phyloP scores from a whole-genome alignment of 352 stramenopile genomes.

The Pythium insidiosum region DNA sequence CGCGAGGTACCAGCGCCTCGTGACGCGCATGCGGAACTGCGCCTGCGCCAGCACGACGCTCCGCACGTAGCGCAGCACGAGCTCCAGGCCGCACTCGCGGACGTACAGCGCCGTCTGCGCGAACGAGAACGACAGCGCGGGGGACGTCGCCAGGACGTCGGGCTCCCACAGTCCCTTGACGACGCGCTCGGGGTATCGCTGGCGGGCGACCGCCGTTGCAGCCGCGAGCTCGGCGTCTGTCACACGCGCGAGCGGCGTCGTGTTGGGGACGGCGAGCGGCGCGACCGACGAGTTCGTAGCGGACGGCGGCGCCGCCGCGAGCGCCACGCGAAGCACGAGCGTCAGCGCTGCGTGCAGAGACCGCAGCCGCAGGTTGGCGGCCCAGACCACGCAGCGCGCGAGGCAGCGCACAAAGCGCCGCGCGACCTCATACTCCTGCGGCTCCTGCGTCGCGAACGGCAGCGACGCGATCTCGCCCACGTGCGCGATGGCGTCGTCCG shows the following conservation, averaged over 20 bases:
- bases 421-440: conserved; percentile 40
- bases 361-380: conserved; percentile 40
- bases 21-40: conserved; percentile 46
- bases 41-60: conserved; percentile 39
- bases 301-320: background rate
- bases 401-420: conserved; percentile 26
- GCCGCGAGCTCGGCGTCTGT: conserved; percentile 12
- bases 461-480: conserved; percentile 54
- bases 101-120: conserved; percentile 64
- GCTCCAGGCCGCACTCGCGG: conserved; percentile 47
- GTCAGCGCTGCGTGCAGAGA: conserved; percentile 47
- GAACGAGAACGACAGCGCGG: conserved; percentile 42
- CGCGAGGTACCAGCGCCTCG: conserved; percentile 40
- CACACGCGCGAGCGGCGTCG: background rate
- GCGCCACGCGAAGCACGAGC: conserved; percentile 13
- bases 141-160: conserved; percentile 9
- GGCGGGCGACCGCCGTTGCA: conserved; percentile 18
- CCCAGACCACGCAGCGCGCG: conserved; percentile 52
- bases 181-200: conserved; percentile 21
- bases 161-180: conserved; percentile 64
- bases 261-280: background rate
- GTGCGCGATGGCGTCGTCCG: conserved; percentile 52
- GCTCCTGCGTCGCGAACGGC: conserved; percentile 25
- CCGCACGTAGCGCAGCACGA: conserved; percentile 43
- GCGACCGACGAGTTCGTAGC: too few relatives aligned